Conservation (phyloP, 2,329 filamentous ascomycete species). For the Ophiostoma ips region DNA sequence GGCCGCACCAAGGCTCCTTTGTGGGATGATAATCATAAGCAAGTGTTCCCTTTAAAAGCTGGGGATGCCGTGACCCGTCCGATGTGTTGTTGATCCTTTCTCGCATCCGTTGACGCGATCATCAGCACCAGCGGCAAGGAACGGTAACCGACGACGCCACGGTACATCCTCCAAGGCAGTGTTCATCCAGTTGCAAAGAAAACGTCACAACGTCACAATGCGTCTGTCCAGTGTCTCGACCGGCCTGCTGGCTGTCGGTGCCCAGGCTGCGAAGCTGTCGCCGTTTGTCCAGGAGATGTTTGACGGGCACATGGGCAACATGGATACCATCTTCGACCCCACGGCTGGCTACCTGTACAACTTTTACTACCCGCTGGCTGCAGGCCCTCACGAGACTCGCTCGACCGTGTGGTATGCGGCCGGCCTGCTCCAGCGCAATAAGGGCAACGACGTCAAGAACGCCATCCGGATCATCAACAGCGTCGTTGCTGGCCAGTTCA, state of each 20-base stretch:
- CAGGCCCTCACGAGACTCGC: constrained; percentile 43
- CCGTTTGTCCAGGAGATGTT: constrained; percentile 22
- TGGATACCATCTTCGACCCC: constrained; percentile 41
- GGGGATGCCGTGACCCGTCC: too few relatives aligned
- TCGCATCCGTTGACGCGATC: too few relatives aligned
- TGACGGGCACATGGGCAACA: constrained; percentile 37
- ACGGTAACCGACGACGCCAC: neutral
- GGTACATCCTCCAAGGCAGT: too few relatives aligned
- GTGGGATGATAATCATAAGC: too few relatives aligned
- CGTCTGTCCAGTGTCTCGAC: neutral
- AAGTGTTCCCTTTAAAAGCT: too few relatives aligned
- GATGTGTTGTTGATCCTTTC: too few relatives aligned
- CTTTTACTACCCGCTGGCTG: constrained; percentile 26
- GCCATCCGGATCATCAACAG: constrained; percentile 22
- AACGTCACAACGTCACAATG: neutral
- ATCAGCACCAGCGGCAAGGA: neutral
- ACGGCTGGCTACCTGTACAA: constrained; percentile 39
- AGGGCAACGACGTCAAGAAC: constrained; percentile 16
- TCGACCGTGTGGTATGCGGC: constrained; percentile 45
- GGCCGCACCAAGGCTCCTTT: too few relatives aligned
- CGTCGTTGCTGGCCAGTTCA: constrained; percentile 38
- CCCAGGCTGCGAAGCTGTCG: neutral
- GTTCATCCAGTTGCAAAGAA: neutral
- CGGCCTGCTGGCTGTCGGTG: neutral
- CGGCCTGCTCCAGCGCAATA: constrained; percentile 41